phyloP scores from a whole-genome alignment of 2,329 filamentous ascomycete genomes.

The Pseudocercospora cruenta region DNA sequence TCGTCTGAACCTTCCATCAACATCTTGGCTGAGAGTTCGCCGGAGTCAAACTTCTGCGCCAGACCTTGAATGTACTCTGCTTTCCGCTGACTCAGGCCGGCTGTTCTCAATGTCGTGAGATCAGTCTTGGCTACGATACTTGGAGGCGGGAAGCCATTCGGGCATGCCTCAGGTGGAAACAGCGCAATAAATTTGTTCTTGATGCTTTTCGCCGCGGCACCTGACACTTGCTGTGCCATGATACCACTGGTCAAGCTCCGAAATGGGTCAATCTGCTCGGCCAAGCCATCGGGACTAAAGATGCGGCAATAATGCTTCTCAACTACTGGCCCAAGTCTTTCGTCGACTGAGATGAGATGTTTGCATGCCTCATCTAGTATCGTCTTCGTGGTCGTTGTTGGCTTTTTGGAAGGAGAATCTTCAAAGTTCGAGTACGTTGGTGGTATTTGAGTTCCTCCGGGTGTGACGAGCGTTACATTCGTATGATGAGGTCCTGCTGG shows the following conservation, averaged over 20 bases:
- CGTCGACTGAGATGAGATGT: slow-evolving; percentile 73
- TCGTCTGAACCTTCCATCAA: slow-evolving; percentile 81
- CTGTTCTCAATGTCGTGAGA: slow-evolving; percentile 73
- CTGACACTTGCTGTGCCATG: slow-evolving; percentile 94
- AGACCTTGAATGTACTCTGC: slow-evolving; percentile 92
- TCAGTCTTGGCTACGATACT: slow-evolving; percentile 67
- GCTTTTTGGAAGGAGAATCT: slow-evolving; percentile 40
- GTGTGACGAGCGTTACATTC: slow-evolving; percentile 73
- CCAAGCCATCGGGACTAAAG: slow-evolving; percentile 81
- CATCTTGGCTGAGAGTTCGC: slow-evolving; percentile 75
- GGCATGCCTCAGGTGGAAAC: slow-evolving; percentile 54
- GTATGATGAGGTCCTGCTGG: slow-evolving; percentile 67
- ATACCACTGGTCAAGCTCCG: slow-evolving; percentile 81
- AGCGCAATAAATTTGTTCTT: slow-evolving; percentile 80
- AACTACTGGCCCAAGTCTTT: slow-evolving; percentile 70
- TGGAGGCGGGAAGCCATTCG: slow-evolving; percentile 70
- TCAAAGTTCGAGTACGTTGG: slow-evolving; percentile 49
- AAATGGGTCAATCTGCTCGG: slow-evolving; percentile 86
- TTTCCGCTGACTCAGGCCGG: slow-evolving; percentile 90
- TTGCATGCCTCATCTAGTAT: slow-evolving; percentile 75
- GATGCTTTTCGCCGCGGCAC: slow-evolving; percentile 86
- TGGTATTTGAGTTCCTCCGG: slow-evolving; percentile 67
- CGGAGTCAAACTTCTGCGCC: slow-evolving; percentile 75
- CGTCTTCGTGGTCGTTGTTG: slow-evolving; percentile 52
- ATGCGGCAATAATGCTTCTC: slow-evolving; percentile 74